A percentile compares a stretch with the other conserved stretches of the same genome.
Conservation (phyloP, 495 filamentous ascomycete species). For the Daldinia childiae region DNA sequence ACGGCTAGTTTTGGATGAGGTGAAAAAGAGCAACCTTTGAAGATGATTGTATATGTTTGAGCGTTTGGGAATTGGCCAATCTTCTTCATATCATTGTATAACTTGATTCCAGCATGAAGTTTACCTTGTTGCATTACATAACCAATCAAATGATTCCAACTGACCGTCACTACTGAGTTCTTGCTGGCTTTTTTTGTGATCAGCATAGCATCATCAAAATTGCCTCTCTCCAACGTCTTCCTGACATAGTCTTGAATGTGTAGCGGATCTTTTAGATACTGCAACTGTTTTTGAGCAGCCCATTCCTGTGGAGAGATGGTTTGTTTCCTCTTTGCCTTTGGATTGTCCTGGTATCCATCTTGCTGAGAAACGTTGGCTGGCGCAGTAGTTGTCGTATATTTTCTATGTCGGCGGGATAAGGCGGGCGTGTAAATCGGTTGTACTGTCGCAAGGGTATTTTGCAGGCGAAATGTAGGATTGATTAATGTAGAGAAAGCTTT, state of each 20-base stretch:
- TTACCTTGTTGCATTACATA: conserved; percentile 68
- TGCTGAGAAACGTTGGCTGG: not conserved
- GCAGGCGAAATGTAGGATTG: conserved; percentile 10
- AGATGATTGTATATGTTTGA: conserved; percentile 82
- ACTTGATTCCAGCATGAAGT: conserved; percentile 71
- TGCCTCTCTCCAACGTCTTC: conserved; percentile 60
- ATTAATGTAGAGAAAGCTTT: conserved; percentile 30
- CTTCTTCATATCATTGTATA: conserved; percentile 99
- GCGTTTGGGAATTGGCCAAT: conserved; percentile 75
- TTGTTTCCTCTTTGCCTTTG: conserved; percentile 40
- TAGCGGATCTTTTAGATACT: conserved; percentile 71
- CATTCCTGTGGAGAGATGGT: conserved; percentile 31
- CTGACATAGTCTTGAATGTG: conserved; percentile 71
- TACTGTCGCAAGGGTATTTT: conserved; percentile 7
- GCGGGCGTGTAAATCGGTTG: conserved; percentile 2
- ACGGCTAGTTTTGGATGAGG: conserved; percentile 62
- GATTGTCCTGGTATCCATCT: not conserved
- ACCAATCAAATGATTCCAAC: conserved; percentile 88
- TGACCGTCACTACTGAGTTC: conserved; percentile 67
- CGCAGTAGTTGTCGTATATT: conserved; percentile 23
- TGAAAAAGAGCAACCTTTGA: conserved; percentile 74
- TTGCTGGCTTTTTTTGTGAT: conserved; percentile 74
- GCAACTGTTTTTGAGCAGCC: conserved; percentile 63
- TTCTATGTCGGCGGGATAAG: conserved; percentile 9
- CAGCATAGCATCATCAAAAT: conserved; percentile 69